Base-by-base conservation (phyloP, 2,329 filamentous ascomycete genomes). In the Clarireedia sp. region DNA sequence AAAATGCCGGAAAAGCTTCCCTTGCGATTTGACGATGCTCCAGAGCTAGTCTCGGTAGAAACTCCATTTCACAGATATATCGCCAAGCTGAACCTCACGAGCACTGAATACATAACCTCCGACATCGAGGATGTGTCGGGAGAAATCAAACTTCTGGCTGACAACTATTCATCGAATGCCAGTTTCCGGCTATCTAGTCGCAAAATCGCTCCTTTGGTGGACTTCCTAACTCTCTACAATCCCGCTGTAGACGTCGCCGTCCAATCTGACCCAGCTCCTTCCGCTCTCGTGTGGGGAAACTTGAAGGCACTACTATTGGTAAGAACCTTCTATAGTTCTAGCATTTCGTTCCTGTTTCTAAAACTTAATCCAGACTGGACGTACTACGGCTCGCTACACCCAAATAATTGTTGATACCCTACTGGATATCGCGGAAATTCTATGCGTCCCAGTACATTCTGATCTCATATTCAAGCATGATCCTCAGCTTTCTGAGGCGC, bases 101-200 rank as follows among this genome's bases (percentile, higher is more conserved):
- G 37, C n/a, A 41, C 8, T 37, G 9, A 19, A 29, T 49, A 19
- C 37, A 8, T 50, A 16, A 41, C n/a, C 8, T 26, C 52, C 6
- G 49, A 54, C 29, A 47, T 54, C 24, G 52, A 54, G 49, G 52
- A 50, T 26, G 14, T 50, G 9, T 33, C 49, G 45, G 36, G 44
- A 19, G 52, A 54, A 43, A 21, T 54, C 16, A 47, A 54, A 54
- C 16, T 36, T 7, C 37, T 54, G 26, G 52, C 33, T 41, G 29
- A 44, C 17, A 23, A 26, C 16, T 50, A 54, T 54, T 33, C 52
- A 37, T 49, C 37, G 8, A 54, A 50, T n/a, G 12, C 38, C 40
- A 19, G 19, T 19, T 54, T 26, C 16, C 17, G 21, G 17, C 14
- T 9, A 24, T 21, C 47, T 21, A 16, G 37, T 43, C 45, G 26